Base-by-base conservation (phyloP, 179 eudicot genomes). In the Amaranthus tricolor region DNA sequence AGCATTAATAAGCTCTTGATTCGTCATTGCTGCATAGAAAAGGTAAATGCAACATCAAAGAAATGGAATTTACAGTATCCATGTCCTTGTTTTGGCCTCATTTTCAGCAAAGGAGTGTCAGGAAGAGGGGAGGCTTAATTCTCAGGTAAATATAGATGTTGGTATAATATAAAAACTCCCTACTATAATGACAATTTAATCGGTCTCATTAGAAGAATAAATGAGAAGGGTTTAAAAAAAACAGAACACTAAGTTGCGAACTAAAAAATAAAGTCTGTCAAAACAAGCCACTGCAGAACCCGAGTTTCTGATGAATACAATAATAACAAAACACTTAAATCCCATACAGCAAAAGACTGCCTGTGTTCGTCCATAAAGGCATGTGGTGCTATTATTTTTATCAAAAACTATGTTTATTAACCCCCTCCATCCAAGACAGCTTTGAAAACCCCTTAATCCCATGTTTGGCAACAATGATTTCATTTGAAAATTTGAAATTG, bases 1-100 rank as follows among this genome's bases (percentile, higher is more conserved):
- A 79, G 99, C 97, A 83, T 74, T 65, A 58, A 95, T 79, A 74
- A 95, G 99, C 83, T 95, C 93, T 84, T 93, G 99, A 81, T 93
- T 95, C 52, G 97, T 77, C 99, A 95, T 93, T 72, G 84, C 98
- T 95, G 79, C 71, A 81, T 44, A 48, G 74, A 53, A 72, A 62
- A 68, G 77, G 66, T 56, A 75, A 6, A 64, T 40, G 62, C 21
- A 74, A 6, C 47, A 65, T 77, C 72, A 72, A 49, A 54, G 21
- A 73, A 19, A 68, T 31, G 54, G 9, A 69, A 31, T 53, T 5
- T 17, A 53, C 20, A 53, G 13, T 21, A 51, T 17, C 12, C 19
- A 19, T 68, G 7, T 53, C 44, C 12, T 40, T 31, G 19, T 7
- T 31, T 31, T 21, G 20, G 49, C 43, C 31, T 53, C 61, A 53